Percentiles rank a stretch among this genome's conserved stretches.
Conservation (phyloP, 805 yeast species). For the Candida argentea region DNA sequence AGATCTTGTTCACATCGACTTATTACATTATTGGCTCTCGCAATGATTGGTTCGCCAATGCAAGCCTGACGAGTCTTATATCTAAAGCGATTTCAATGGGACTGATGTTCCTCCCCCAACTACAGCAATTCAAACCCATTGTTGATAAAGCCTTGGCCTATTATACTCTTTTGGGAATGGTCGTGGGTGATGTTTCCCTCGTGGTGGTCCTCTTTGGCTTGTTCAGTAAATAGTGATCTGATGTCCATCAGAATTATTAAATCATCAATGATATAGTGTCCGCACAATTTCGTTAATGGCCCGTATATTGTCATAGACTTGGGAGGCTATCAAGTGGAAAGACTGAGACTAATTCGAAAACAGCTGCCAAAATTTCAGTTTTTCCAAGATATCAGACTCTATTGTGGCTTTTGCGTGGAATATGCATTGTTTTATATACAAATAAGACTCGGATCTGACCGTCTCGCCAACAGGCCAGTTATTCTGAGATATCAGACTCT, state of each 20-base stretch:
- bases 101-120: constrained; percentile 24
- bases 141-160: constrained; percentile 21
- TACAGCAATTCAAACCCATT: constrained; percentile 17
- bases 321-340: no score
- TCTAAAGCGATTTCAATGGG: constrained; percentile 21
- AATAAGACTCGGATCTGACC: constrained; percentile 1
- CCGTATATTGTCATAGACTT: no score
- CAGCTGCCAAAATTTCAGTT: no score
- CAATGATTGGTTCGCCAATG: constrained; percentile 13
- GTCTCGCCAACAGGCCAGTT: no score
- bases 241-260: constrained; percentile 4
- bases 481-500: no score
- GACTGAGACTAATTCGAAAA: no score
- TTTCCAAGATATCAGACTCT: no score
- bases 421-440: no score
- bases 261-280: no score
- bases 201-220: constrained; percentile 30
- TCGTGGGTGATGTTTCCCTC: constrained; percentile 27
- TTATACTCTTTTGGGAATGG: constrained; percentile 26
- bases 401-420: no score
- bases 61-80: constrained; percentile 17
- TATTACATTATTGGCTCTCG: constrained; percentile 21
- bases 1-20: constrained; percentile 22
- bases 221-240: constrained; percentile 15
- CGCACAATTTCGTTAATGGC: no score